A percentile compares a stretch with the other conserved stretches of the same genome.
Conservation (phyloP, 2,329 filamentous ascomycete species). For the Aureobasidium lini region DNA sequence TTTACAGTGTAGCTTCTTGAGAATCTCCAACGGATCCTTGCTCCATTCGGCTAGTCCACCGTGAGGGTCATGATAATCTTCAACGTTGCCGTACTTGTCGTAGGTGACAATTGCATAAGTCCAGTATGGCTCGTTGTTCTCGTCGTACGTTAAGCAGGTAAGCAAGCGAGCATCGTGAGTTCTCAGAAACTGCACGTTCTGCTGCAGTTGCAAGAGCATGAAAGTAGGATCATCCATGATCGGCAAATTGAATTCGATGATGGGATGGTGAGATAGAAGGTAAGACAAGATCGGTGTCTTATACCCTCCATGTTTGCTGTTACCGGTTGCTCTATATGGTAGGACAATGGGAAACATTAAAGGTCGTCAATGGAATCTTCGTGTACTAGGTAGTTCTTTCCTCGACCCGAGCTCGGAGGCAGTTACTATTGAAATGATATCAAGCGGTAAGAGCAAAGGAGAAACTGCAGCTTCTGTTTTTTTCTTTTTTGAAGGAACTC, state of each 20-base stretch:
- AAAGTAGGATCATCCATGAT: background rate
- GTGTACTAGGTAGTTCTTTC: too few relatives aligned
- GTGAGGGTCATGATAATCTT: background rate
- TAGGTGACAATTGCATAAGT: background rate
- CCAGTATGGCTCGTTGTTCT: background rate
- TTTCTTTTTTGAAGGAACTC: too few relatives aligned
- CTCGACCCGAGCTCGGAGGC: too few relatives aligned
- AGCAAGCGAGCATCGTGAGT: background rate
- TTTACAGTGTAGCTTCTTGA: background rate
- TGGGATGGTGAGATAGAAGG: background rate
- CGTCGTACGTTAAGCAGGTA: background rate
- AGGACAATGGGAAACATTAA: background rate
- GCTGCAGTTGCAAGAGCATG: background rate
- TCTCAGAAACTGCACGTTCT: background rate
- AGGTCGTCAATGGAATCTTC: too few relatives aligned
- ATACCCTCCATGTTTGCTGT: background rate
- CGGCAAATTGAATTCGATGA: background rate
- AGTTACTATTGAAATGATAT: too few relatives aligned
- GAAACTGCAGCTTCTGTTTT: too few relatives aligned
- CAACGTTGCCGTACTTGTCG: background rate
- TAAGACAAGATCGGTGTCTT: background rate
- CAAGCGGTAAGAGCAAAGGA: too few relatives aligned
- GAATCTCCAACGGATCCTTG: background rate
- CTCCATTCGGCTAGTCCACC: background rate
- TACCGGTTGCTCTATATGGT: too few relatives aligned